These are phyloP conservation scores for Leptographium flavum DNA, from an alignment of 2,329 filamentous ascomycete genomes.

Conservation along the genomic window DNA sequence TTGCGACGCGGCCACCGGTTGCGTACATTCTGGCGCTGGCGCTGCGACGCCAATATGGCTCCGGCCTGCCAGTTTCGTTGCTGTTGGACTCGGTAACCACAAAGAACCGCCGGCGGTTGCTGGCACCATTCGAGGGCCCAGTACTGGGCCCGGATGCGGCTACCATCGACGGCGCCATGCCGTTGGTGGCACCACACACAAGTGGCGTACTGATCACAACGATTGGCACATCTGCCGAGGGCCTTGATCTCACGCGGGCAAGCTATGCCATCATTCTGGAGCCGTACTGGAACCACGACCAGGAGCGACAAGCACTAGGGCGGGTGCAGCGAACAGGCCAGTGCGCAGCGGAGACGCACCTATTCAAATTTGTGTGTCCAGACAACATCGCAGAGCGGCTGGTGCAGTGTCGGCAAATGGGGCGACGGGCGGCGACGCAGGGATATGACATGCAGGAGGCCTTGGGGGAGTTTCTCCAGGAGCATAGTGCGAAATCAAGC, in stretches of 20 bases:
- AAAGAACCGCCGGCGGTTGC: neutral
- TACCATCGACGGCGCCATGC: neutral
- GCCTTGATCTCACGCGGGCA: slow-evolving; percentile 1
- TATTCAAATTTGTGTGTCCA: slow-evolving; percentile 1
- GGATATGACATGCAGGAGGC: neutral
- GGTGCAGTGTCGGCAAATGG: slow-evolving; percentile 1
- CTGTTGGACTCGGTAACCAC: neutral
- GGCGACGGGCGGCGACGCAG: neutral
- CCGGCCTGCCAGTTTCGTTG: neutral
- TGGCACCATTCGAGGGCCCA: neutral
- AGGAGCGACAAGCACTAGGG: slow-evolving; percentile 1
- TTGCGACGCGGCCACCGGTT: neutral
- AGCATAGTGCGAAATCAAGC: neutral
- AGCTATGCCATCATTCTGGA: slow-evolving; percentile 1
- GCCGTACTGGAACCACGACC: slow-evolving; percentile 3
- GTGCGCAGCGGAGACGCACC: neutral
- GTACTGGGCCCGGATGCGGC: neutral
- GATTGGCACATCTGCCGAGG: neutral
- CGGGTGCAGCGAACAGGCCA: neutral
- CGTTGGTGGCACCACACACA: neutral
- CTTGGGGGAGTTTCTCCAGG: neutral
- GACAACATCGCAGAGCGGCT: slow-evolving; percentile 1
- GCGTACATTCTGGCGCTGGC: neutral
- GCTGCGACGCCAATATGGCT: neutral
- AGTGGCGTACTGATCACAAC: neutral